Evolutionary conservation across 371 early-diverging fungal species (phyloP), one percentile per base, ranked within the genome.

Genomic region (Dinochytrium kinnereticum): DNA sequence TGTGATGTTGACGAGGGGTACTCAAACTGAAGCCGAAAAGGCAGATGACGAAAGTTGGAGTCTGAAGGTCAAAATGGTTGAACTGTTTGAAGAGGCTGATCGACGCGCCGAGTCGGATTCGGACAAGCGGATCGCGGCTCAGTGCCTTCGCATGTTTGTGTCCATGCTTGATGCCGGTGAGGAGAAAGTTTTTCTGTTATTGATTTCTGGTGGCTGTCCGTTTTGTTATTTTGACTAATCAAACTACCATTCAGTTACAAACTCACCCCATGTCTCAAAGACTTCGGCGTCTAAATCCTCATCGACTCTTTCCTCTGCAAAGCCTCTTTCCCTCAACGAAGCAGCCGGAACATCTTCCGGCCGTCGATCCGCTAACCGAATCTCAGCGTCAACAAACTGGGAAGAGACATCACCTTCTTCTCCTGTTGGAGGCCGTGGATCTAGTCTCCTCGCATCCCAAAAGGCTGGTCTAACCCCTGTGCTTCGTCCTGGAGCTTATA

Each of bases 81-180:
- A 61, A 37, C 61, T 61, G 15, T 61, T 61, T 37, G 61, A 61
- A 36, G 37, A 31, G 34, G 61, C 61, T 13, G 61, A 61, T 24
- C 3, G 61, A 24, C 30, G 61, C n/a, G 34, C 36, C 34, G 24
- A 37, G 61, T 34, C 61, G 61, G 61, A 61, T 2, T 37, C 31
- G 34, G 61, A 61, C 3, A 61, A 61, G 34, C 30, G 37, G 34
- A 26, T 61, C 19, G 61, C 61, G 3, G 61, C 61, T 10, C 61
- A 61, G 17, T 61, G 61, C 24, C 31, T 61, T 31, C 61, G 61
- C 7, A 34, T 61, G 61, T 31, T 61, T 37, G 13, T 61, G 34
- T 33, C 61, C 36, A 61, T 61, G 61, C 36, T 61, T 34, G 36
- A 61, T 7, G 61, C 37, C 7, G 61, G 61, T 61, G 24, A 17